Evolutionary conservation across 176 grass and related monocot genomes (phyloP).

Genomic region (Rhynchospora pubera): DNA sequence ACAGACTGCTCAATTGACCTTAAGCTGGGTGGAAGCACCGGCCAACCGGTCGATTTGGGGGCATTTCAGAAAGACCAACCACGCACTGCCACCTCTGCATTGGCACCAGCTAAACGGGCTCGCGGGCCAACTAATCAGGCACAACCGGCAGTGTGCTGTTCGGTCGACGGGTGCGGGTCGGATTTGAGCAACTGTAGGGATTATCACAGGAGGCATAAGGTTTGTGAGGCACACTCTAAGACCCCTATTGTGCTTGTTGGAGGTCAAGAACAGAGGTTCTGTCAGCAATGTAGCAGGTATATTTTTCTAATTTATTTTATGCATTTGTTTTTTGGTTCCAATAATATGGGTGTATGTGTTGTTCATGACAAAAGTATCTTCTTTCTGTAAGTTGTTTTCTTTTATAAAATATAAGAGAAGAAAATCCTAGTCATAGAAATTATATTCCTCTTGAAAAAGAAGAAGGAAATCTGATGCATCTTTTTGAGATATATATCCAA

Average conservation of each 20-base stretch:
- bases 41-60: conserved; percentile 17
- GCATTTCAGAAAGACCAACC: conserved; percentile 25
- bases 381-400: background rate
- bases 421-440: background rate
- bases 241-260: conserved; percentile 59
- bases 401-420: background rate
- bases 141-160: conserved; percentile 32
- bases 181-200: conserved; percentile 73
- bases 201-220: conserved; percentile 81
- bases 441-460: background rate
- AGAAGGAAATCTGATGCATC: background rate
- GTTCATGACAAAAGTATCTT: background rate
- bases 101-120: conserved; percentile 17
- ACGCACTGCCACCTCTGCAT: background rate
- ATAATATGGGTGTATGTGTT: background rate
- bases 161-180: conserved; percentile 59
- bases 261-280: conserved; percentile 71
- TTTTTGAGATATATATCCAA: no score
- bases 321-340: background rate
- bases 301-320: background rate
- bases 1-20: conserved; percentile 43
- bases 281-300: conserved; percentile 96
- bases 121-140: conserved; percentile 3
- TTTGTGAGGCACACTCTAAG: conserved; percentile 87
- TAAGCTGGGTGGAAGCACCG: conserved; percentile 16